Percentiles rank a stretch among this genome's conserved stretches.
phyloP scores from a whole-genome alignment of 495 filamentous ascomycete species.

The Daldinia childiae region DNA sequence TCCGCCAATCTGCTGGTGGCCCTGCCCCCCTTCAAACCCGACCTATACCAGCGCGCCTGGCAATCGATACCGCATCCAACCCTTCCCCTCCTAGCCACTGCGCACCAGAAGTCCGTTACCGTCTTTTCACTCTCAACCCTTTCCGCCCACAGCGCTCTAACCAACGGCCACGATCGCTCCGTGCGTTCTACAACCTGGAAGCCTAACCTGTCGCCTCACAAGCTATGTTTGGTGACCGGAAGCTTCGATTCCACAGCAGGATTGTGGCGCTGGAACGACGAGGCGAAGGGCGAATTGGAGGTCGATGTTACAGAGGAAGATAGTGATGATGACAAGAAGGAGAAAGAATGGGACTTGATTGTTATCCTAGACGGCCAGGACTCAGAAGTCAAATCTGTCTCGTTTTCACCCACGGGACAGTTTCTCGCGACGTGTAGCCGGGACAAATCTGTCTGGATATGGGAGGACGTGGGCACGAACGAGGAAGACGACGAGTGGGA shows the following conservation, averaged over 20 bases:
- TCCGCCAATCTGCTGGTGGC: constrained; percentile 36
- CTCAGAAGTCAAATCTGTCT: constrained; percentile 86
- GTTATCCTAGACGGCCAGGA: constrained; percentile 93
- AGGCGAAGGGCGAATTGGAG: constrained; percentile 36
- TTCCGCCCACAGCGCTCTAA: constrained; percentile 76
- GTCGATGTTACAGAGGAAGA: constrained; percentile 41
- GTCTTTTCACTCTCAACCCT: constrained; percentile 87
- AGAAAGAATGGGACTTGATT: constrained; percentile 87
- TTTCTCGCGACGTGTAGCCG: constrained; percentile 88
- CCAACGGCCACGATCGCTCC: constrained; percentile 88
- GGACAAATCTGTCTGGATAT: constrained; percentile 98
- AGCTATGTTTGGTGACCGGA: constrained; percentile 85
- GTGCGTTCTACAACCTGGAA: constrained; percentile 87
- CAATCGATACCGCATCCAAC: constrained; percentile 83
- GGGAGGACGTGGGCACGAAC: constrained; percentile 81
- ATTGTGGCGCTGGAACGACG: constrained; percentile 79
- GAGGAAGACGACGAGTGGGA: constrained; percentile 92
- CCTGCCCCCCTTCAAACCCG: constrained; percentile 65
- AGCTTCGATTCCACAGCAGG: constrained; percentile 91
- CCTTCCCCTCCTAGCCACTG: constrained; percentile 87
- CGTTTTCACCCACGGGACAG: constrained; percentile 81
- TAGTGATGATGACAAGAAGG: constrained; percentile 50
- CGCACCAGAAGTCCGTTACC: constrained; percentile 83
- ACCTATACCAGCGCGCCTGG: constrained; percentile 87
- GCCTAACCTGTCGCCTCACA: constrained; percentile 65